These are phyloP conservation scores for Rhizoctonia solani DNA, from an alignment of 1,284 basidiomycete genomes.

Conservation along the genomic window DNA sequence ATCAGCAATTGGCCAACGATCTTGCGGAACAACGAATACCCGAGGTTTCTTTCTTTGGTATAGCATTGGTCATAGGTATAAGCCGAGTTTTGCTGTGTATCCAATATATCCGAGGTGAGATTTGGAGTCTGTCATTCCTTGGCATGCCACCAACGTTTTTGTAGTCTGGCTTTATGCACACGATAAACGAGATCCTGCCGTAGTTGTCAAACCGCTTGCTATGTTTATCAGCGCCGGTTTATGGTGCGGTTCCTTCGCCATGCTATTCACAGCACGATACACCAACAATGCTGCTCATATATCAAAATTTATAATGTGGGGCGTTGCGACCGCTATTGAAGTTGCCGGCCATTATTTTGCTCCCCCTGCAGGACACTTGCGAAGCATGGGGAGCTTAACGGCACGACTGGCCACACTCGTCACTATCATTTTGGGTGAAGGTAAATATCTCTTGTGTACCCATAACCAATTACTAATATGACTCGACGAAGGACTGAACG, in stretches of 20 bases:
- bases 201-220: slow-evolving; percentile 15
- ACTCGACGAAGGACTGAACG: slow-evolving; percentile 19
- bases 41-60: slow-evolving; percentile 17
- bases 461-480: neutral
- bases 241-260: slow-evolving; percentile 23
- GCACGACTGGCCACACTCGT: slow-evolving; percentile 24
- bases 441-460: neutral
- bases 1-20: slow-evolving; percentile 1
- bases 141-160: neutral
- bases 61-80: slow-evolving; percentile 13
- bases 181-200: slow-evolving; percentile 21
- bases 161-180: slow-evolving; percentile 27
- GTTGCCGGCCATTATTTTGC: slow-evolving; percentile 28
- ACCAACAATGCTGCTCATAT: slow-evolving; percentile 15
- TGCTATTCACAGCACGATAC: neutral
- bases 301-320: slow-evolving; percentile 29
- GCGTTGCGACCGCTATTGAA: slow-evolving; percentile 23
- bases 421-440: slow-evolving; percentile 34
- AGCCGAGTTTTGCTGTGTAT: slow-evolving; percentile 8
- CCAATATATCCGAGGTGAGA: slow-evolving; percentile 21
- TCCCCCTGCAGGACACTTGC: slow-evolving; percentile 10
- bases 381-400: slow-evolving; percentile 28
- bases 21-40: neutral
- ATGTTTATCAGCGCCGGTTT: slow-evolving; percentile 12
- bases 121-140: neutral